Base-by-base conservation (phyloP, 495 filamentous ascomycete species). In the Aspergillus asperescens region DNA sequence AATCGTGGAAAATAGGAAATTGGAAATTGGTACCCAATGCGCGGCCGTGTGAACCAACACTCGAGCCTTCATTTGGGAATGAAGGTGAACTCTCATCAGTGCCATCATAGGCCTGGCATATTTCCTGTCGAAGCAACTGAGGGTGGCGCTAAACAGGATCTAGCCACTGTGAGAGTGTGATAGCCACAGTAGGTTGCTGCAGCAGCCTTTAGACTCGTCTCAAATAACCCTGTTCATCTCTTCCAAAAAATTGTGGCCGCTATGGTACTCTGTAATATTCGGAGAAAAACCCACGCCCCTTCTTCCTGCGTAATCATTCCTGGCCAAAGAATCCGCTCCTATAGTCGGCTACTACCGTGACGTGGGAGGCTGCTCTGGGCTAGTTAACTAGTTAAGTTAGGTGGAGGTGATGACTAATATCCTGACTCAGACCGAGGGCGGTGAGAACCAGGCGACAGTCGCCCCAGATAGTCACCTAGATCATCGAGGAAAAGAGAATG, bases 321-420 rank as follows among this genome's bases (percentile, higher is more conserved):
- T 9, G 16, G n/a, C 15, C 15, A 15, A 3, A 35, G 16, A 5
- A 15, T 35, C 32, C 16, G 29, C 32, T 16, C 25, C 32, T 35
- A 4, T 1, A 15, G 32, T 35, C 29, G 32, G 32, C 13, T 35
- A 13, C 22, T 8, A 27, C 20, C 15, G 54, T 57, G 54, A 57
- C 48, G 54, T 57, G 54, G 48, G 54, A 57, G 54, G 54, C 48
- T 52, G 44, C 15, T 45, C 44, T 18, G 12, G 23, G 49, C 10
- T n/a, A n/a, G n/a, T n/a, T n/a, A n/a, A n/a, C n/a, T n/a, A n/a
- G n/a, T n/a, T n/a, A n/a, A n/a, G n/a, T n/a, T n/a, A n/a, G n/a
- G 38, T 51, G 38, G 40, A 43, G 27, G 28, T 24, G 32, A 40
- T 57, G 48, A 57, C 48, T 57, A 57, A 29, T 46, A 38, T 49